Evolutionary conservation across 1,284 basidiomycete species (phyloP), one percentile per base, ranked within the genome.

Genomic region (Thecaphora frezii): DNA sequence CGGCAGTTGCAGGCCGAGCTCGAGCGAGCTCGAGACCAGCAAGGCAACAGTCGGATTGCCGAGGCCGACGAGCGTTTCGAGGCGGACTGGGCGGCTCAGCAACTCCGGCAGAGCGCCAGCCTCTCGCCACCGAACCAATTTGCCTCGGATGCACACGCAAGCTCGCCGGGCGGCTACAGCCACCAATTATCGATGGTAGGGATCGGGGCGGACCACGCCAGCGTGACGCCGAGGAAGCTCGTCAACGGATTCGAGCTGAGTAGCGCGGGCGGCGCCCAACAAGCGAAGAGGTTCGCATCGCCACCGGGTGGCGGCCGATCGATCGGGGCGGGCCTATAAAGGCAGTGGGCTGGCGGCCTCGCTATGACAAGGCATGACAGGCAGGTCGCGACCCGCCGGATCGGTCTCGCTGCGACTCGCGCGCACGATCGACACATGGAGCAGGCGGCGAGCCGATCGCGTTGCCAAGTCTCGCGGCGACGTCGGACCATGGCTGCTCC

Each of bases 1-100:
- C 43, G 60, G n/a, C 65, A 67, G 40, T 21, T 67, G 2, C 65
- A 67, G 30, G 57, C 59, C n/a, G 65, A 67, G 36, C 38, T 63
- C 16, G 60, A 63, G 26, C 19, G 42, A 3, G 49, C 49, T 2
- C 19, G 54, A 1, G 56, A 67, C 10, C 22, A 21, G 2, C 23
- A 54, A 7, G 25, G 14, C 42, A 25, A 3, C 30, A n/a, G 28
- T 26, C 9, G 30, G 14, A 28, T 36, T 41, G n/a, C 51, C 30
- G 18, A 45, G 16, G 42, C 26, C 16, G 43, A 41, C 40, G 47
- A 49, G 28, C 23, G 47, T 5, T 26, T 39, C n/a, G 47, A 49
- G 26, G 26, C 21, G 13, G 47, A 49, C 30, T 49, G 47, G 47
- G 22, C 24, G 21, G 36, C 19, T 30, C 28, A 46, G 21, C 21